A percentile compares a stretch with the other conserved stretches of the same genome.
phyloP scores from a whole-genome alignment of 2,329 filamentous ascomycete species.

The Clonostachys sp. region DNA sequence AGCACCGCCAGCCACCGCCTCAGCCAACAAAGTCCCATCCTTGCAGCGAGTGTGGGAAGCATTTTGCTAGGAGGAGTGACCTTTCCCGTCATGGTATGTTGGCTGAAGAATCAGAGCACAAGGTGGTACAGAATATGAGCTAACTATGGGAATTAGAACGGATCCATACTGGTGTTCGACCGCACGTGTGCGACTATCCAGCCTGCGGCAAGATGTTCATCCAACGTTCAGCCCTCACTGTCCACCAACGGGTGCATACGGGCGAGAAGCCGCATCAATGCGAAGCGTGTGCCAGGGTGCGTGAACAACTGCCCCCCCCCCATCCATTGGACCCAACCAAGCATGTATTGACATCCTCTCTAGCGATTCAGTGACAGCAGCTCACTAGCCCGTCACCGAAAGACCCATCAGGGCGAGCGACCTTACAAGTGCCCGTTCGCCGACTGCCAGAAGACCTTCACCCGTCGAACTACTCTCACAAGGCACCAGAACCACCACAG shows the following conservation, averaged over 20 bases:
- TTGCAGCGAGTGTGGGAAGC: slow-evolving; percentile 85
- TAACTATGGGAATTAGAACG: slow-evolving; percentile 58
- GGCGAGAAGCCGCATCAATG: slow-evolving; percentile 99
- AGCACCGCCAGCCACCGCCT: slow-evolving; percentile 19
- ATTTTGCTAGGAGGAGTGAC: slow-evolving; percentile 90
- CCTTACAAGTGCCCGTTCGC: slow-evolving; percentile 98
- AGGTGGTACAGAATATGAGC: no score
- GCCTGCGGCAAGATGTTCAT: slow-evolving; percentile 96
- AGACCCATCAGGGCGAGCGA: slow-evolving; percentile 92
- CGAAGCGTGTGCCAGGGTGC: slow-evolving; percentile 90
- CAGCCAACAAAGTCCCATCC: slow-evolving; percentile 67
- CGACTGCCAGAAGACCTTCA: slow-evolving; percentile 98
- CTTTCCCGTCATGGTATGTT: slow-evolving; percentile 85
- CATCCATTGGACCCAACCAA: background rate
- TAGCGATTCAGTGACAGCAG: slow-evolving; percentile 82
- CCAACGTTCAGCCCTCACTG: slow-evolving; percentile 89
- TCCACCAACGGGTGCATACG: slow-evolving; percentile 92
- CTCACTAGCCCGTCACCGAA: slow-evolving; percentile 85
- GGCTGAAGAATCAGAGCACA: background rate
- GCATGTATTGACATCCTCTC: background rate
- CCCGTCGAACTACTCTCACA: slow-evolving; percentile 88
- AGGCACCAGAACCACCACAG: slow-evolving; percentile 95
- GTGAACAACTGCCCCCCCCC: background rate
- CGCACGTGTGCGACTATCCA: slow-evolving; percentile 86
- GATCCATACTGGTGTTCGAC: slow-evolving; percentile 87